Percentiles rank a stretch among this genome's conserved stretches.
phyloP scores from a whole-genome alignment of 805 yeast genomes.

The Zygotorulaspora chibaensis region DNA sequence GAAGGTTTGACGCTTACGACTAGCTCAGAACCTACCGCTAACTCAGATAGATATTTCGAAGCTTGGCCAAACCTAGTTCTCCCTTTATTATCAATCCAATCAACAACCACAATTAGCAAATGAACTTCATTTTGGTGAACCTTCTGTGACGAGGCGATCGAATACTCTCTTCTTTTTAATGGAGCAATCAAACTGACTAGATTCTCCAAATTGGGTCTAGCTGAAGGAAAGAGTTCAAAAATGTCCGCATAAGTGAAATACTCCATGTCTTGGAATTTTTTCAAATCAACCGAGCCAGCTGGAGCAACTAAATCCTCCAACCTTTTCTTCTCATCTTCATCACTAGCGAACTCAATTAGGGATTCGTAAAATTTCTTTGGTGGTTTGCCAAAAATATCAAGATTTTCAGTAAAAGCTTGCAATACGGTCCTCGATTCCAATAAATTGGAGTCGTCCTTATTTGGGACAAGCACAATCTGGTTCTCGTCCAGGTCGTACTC shows the following conservation, averaged over 20 bases:
- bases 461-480: constrained; percentile 64
- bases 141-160: constrained; percentile 94
- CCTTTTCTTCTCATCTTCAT: constrained; percentile 58
- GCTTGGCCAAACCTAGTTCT: constrained; percentile 90
- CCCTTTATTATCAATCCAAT: constrained; percentile 86
- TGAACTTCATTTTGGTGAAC: constrained; percentile 89
- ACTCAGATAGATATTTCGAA: constrained; percentile 81
- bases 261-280: constrained; percentile 79
- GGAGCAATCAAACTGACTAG: constrained; percentile 74
- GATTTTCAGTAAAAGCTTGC: constrained; percentile 73
- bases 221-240: constrained; percentile 72
- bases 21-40: constrained; percentile 73
- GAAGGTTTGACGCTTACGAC: constrained; percentile 95
- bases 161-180: constrained; percentile 93
- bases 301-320: constrained; percentile 64
- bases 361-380: constrained; percentile 91
- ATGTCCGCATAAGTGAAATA: constrained; percentile 78
- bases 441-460: constrained; percentile 54
- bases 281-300: constrained; percentile 81
- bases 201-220: constrained; percentile 69
- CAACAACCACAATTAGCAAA: constrained; percentile 88
- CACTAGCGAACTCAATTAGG: constrained; percentile 66
- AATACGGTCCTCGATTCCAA: constrained; percentile 74
- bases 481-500: constrained; percentile 70
- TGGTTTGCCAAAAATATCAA: constrained; percentile 91